Percentiles rank a stretch among this genome's conserved stretches.
These are phyloP conservation scores for Pythium rishiriense DNA, from an alignment of 352 stramenopile species.

Conservation along the genomic window DNA sequence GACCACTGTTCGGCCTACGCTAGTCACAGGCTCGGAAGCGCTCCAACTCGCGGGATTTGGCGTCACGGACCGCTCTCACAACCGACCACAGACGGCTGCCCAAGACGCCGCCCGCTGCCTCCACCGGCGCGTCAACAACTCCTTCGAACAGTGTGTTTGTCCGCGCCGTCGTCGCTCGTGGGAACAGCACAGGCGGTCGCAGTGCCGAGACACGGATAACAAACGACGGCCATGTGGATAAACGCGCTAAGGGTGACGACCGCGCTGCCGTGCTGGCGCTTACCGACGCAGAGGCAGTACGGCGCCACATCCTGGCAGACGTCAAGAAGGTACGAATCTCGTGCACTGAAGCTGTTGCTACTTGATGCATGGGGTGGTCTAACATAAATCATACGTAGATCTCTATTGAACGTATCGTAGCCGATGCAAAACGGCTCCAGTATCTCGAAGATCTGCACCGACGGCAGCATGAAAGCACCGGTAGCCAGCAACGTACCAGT, in stretches of 20 bases:
- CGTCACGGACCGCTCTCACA: conserved; percentile 1
- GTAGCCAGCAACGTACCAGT: neutral
- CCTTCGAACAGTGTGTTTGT: conserved; percentile 29
- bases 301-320: conserved; percentile 61
- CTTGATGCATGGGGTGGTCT: neutral
- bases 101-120: conserved; percentile 2
- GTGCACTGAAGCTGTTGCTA: neutral
- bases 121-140: neutral
- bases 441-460: conserved; percentile 70
- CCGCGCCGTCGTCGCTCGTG: conserved; percentile 29
- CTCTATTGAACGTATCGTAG: conserved; percentile 78
- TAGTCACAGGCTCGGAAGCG: conserved; percentile 22
- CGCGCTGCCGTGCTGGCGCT: conserved; percentile 24
- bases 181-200: conserved; percentile 2
- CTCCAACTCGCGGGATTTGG: conserved; percentile 28
- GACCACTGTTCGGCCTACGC: neutral
- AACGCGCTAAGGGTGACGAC: conserved; percentile 22
- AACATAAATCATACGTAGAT: too few species aligned
- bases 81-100: conserved; percentile 14
- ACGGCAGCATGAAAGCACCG: conserved; percentile 27
- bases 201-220: conserved; percentile 14
- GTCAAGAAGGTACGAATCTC: conserved; percentile 53
- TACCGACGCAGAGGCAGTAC: conserved; percentile 67
- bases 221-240: conserved; percentile 22
- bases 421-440: conserved; percentile 68